Evolutionary conservation across 345 rosid genomes (phyloP).

Genomic region (Heritiera fomes): DNA sequence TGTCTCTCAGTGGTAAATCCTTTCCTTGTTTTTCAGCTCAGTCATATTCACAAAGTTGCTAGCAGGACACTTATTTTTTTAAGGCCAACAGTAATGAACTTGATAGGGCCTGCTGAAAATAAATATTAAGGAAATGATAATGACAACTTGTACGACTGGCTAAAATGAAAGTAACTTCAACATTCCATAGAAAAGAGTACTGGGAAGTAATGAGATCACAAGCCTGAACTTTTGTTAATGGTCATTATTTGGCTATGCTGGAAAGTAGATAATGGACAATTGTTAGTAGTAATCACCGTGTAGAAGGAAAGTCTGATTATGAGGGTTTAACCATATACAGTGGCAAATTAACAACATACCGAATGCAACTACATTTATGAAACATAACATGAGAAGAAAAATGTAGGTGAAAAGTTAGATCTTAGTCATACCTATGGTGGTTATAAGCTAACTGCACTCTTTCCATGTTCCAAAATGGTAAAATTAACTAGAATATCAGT

Average conservation of each 20-base stretch:
- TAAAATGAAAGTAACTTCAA: constrained; percentile 10
- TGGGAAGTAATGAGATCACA: neutral
- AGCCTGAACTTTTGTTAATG: neutral
- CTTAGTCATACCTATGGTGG: neutral
- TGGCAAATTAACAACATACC: neutral
- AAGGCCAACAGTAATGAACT: constrained; percentile 18
- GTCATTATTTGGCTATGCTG: constrained; percentile 5
- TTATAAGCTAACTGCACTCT: constrained; percentile 5
- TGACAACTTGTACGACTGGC: constrained; percentile 13
- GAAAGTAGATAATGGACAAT: neutral
- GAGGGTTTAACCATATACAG: neutral
- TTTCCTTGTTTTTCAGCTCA: constrained; percentile 23
- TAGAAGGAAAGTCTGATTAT: neutral
- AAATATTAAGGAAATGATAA: constrained; percentile 17
- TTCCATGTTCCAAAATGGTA: constrained; percentile 10
- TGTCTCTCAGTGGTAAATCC: constrained; percentile 26
- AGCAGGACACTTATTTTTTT: constrained; percentile 18
- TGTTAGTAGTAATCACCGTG: neutral
- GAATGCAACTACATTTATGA: neutral
- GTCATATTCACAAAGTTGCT: constrained; percentile 20
- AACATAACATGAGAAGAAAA: neutral
- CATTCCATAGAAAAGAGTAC: neutral
- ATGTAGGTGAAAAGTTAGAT: neutral
- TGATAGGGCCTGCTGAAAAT: constrained; percentile 23
- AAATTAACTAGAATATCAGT: constrained; percentile 11